Base-by-base conservation (phyloP, 352 stramenopile genomes). In the Globisporangium perplexum region DNA sequence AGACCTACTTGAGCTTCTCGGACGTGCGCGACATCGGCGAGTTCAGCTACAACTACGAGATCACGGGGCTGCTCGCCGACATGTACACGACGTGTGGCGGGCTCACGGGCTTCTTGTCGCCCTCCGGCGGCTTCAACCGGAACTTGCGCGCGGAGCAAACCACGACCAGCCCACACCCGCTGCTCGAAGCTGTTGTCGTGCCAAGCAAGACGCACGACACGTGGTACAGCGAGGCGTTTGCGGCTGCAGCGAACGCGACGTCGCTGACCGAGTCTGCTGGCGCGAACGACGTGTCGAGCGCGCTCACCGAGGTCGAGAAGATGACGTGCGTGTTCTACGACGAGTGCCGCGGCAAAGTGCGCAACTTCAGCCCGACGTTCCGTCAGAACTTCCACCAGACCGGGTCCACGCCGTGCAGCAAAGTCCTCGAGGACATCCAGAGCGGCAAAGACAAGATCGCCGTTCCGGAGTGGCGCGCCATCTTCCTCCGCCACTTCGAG, bases 271-370 rank as follows among this genome's bases (percentile, higher is more conserved):
- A 72, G 30, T 77, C 75, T 8, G 55, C 22, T 42, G 72, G 71
- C 41, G 61, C 51, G 26, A 68, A 64, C 1, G 55, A 36, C 26
- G 62, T 77, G n/a, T 50, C 74, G 7, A 52, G 66, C 22, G 83
- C 77, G 4, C 69, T 93, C 18, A 53, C 74, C 18, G 83, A 93
- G 48, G 78, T 94, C 31, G 79, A 93, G 60, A 91, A 90, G 69
- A 95, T 95, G 85, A 91, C 84, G 10, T 95, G 85, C 49, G 66
- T 95, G 42, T 93, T 93, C 53, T 92, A 90, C 55, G 71, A 93
- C 52, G 80, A 93, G 55, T 95, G 85, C 53, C 83, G 79, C 38
- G 83, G 73, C 43, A 72, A 71, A 14, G 81, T 95, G 38, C 60
- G 59, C 18, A 76, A 90, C 57, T 88, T 79, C 51, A 90, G 64